Evolutionary conservation across 2,329 filamentous ascomycete genomes (phyloP), one percentile per base, ranked within the genome.

Genomic region (Rutstroemia sydowiana): DNA sequence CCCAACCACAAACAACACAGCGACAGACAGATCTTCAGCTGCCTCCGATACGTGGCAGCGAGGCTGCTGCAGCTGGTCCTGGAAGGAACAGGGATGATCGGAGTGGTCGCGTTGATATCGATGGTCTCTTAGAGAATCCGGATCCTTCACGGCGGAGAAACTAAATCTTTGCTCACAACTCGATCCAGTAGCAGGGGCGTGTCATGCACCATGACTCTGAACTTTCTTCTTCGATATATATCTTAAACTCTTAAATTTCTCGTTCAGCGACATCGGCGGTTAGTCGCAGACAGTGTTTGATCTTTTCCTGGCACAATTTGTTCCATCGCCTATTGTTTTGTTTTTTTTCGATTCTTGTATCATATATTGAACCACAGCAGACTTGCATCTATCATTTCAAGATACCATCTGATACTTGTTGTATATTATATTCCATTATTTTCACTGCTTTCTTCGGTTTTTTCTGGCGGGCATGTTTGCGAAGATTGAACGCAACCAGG

Each of bases 101-200:
- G 26, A 68, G 72, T 16, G 67, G 72, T 34, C 74, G 81, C 14
- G 75, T 84, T 45, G 79, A 81, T 59, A 84, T 84, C 55, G 77
- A 75, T 10, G 80, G 79, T 2, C 71, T 81, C 61, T 78, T 86
- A 61, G 81, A 81, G 58, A 78, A 73, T 66, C 74, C 76, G 21
- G 75, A 75, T 59, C 71, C 48, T 37, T 51, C 48, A 9, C 31
- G 48, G 16, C 34, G 48, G 18, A 51, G 41, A n/a, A 51, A 45
- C 37, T 51, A 28, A 45, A 16, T 14, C 9, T 11, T 13, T 11
- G 10, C 21, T 23, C 39, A 41, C 39, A 9, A 41, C 13, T 21
- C 14, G 21, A 4, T 10, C 39, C 39, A 41, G 13, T 41, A 23
- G 18, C 18, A 14, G 18, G 10, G 9, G 39, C 18, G 23, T 41